These are phyloP conservation scores for Parastagonospora avenae DNA, from an alignment of 2,329 filamentous ascomycete species.

Conservation along the genomic window DNA sequence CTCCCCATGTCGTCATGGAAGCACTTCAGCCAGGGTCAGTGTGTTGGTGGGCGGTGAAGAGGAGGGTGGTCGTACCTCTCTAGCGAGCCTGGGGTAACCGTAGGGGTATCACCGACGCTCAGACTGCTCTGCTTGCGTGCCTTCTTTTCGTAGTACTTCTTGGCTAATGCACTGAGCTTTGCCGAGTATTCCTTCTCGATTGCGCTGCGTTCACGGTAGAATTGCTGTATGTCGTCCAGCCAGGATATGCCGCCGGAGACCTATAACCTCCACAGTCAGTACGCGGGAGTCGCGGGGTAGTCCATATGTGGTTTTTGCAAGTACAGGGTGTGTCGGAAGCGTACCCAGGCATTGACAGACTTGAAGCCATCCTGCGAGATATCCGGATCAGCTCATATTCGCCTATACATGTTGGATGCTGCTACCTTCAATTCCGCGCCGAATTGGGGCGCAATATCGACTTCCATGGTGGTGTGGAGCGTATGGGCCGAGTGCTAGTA, in stretches of 20 bases:
- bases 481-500: slow-evolving; percentile 20
- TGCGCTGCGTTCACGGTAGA: slow-evolving; percentile 90
- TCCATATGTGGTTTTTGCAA: not conserved
- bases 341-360: slow-evolving; percentile 85
- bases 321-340: slow-evolving; percentile 23
- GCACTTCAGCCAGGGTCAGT: slow-evolving; percentile 61
- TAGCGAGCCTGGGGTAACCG: slow-evolving; percentile 91
- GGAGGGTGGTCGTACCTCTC: slow-evolving; percentile 67
- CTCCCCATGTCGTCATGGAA: slow-evolving; percentile 95
- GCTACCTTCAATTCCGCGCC: slow-evolving; percentile 90
- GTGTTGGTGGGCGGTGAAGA: not conserved
- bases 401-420: slow-evolving; percentile 17
- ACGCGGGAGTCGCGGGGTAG: slow-evolving; percentile 7
- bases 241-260: slow-evolving; percentile 86
- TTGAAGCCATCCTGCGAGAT: slow-evolving; percentile 86
- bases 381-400: slow-evolving; percentile 32
- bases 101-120: slow-evolving; percentile 91
- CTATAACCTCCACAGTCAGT: slow-evolving; percentile 46
- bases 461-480: slow-evolving; percentile 66
- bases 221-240: slow-evolving; percentile 96
- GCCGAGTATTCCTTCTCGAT: slow-evolving; percentile 97
- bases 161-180: slow-evolving; percentile 84
- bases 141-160: slow-evolving; percentile 98
- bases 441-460: slow-evolving; percentile 83
- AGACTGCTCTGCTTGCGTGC: slow-evolving; percentile 83